phyloP scores from a whole-genome alignment of 2,329 filamentous ascomycete species.

The Diatrype stigma region DNA sequence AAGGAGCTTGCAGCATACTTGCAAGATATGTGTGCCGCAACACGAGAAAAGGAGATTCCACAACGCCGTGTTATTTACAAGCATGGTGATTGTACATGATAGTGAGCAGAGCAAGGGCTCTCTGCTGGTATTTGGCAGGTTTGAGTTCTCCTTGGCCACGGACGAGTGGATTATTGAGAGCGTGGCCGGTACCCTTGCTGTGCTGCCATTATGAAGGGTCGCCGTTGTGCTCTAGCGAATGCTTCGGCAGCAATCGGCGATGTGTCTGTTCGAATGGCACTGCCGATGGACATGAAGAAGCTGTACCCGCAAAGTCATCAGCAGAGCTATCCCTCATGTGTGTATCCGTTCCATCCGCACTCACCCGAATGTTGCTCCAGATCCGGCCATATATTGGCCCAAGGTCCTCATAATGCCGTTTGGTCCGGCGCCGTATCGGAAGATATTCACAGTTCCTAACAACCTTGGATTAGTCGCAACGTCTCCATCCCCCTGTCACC shows the following conservation, averaged over 20 bases:
- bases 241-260: slow-evolving; percentile 71
- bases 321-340: slow-evolving; percentile 4
- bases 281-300: slow-evolving; percentile 99
- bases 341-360: slow-evolving; percentile 17
- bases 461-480: neutral
- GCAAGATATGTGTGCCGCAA: neutral
- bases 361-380: slow-evolving; percentile 93
- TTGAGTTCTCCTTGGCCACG: neutral
- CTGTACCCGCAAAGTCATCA: slow-evolving; percentile 31
- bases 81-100: neutral
- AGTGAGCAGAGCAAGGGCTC: neutral
- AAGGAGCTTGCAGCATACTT: neutral
- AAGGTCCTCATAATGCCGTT: slow-evolving; percentile 92
- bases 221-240: slow-evolving; percentile 69
- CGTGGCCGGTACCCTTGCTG: slow-evolving; percentile 36
- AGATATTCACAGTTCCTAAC: slow-evolving; percentile 85
- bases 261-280: slow-evolving; percentile 88
- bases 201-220: slow-evolving; percentile 62
- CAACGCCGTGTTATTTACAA: slow-evolving; percentile 1
- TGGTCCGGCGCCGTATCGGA: slow-evolving; percentile 87
- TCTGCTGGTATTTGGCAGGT: neutral
- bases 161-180: slow-evolving; percentile 15
- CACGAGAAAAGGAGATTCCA: neutral
- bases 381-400: slow-evolving; percentile 95
- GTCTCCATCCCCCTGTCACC: too few relatives aligned